A percentile compares a stretch with the other conserved stretches of the same genome.
phyloP scores from a whole-genome alignment of 495 filamentous ascomycete genomes.

The Letharia lupina region DNA sequence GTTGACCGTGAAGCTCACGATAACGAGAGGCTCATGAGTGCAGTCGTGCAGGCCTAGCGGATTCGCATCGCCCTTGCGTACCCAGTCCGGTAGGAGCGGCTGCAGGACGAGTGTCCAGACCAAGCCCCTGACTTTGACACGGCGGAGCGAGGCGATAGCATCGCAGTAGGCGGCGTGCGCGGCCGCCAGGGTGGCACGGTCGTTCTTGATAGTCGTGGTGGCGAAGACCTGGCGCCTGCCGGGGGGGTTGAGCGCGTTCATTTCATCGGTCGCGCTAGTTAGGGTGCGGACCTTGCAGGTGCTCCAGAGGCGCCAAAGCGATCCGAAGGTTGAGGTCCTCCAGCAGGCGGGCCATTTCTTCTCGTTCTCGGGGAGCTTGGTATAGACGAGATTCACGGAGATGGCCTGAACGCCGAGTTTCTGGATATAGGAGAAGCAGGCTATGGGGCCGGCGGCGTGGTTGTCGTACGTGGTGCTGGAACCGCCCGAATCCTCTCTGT shows the following conservation, averaged over 20 bases:
- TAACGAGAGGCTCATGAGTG: slow-evolving; percentile 27
- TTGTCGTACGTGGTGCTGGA: slow-evolving; percentile 19
- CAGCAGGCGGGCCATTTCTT: slow-evolving; percentile 54
- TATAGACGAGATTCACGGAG: slow-evolving; percentile 62
- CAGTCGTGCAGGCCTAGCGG: slow-evolving; percentile 26
- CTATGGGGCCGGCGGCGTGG: slow-evolving; percentile 31
- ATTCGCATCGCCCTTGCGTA: slow-evolving; percentile 27
- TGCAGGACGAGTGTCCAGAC: slow-evolving; percentile 28
- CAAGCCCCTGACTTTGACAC: slow-evolving; percentile 23
- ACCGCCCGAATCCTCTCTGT: slow-evolving; percentile 7
- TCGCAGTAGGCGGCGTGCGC: slow-evolving; percentile 25
- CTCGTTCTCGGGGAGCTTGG: slow-evolving; percentile 49
- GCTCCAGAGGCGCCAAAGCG: slow-evolving; percentile 30
- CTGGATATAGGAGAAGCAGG: slow-evolving; percentile 30
- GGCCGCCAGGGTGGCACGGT: slow-evolving; percentile 25
- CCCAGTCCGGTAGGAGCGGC: slow-evolving; percentile 29
- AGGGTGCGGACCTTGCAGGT: slow-evolving; percentile 29
- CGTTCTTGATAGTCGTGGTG: slow-evolving; percentile 32
- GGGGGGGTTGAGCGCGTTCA: slow-evolving; percentile 26
- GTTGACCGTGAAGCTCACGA: slow-evolving; percentile 30
- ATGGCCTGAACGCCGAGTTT: slow-evolving; percentile 52
- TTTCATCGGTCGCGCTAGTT: slow-evolving; percentile 27
- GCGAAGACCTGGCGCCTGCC: slow-evolving; percentile 28
- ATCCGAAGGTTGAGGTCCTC: slow-evolving; percentile 33
- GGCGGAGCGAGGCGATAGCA: slow-evolving; percentile 19